Percentiles rank a stretch among this genome's conserved stretches.
Evolutionary conservation across 2,329 filamentous ascomycete species (phyloP).

Genomic region (Arthrobotrys sinensis): DNA sequence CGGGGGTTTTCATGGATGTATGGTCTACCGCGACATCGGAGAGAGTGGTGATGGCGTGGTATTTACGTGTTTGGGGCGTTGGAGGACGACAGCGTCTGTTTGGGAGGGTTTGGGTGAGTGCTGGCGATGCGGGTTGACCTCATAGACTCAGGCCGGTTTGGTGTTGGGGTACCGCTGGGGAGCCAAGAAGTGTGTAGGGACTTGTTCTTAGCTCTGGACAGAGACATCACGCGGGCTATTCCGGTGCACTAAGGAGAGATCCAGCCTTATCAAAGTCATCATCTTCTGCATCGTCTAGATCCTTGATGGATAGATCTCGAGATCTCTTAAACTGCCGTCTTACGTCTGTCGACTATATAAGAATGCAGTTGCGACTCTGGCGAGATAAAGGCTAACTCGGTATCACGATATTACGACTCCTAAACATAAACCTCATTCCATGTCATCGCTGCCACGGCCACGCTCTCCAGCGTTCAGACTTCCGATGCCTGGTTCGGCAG

Average conservation of each 20-base stretch:
- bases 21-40: conserved; percentile 52
- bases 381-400: conserved; percentile 13
- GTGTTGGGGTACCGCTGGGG: neutral
- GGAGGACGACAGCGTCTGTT: conserved; percentile 10
- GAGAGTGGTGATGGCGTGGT: conserved; percentile 4
- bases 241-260: neutral
- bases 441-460: conserved; percentile 22
- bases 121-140: conserved; percentile 60
- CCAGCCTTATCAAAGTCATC: conserved; percentile 1
- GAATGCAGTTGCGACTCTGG: neutral
- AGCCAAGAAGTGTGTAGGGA: neutral
- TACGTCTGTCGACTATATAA: conserved; percentile 13
- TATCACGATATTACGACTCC: too few species aligned
- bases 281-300: neutral
- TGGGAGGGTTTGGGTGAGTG: conserved; percentile 22
- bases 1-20: conserved; percentile 50
- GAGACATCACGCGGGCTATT: conserved; percentile 20
- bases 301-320: conserved; percentile 17
- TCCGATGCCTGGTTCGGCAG: conserved; percentile 74
- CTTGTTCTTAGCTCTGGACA: neutral
- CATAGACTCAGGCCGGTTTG: conserved; percentile 30
- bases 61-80: conserved; percentile 20
- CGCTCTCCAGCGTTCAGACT: conserved; percentile 66
- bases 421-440: neutral
- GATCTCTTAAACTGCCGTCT: conserved; percentile 18